Percentiles rank a stretch among this genome's conserved stretches.
These are phyloP conservation scores for Tulasnella sp. DNA, from an alignment of 768 basidiomycete genomes.

Conservation along the genomic window DNA sequence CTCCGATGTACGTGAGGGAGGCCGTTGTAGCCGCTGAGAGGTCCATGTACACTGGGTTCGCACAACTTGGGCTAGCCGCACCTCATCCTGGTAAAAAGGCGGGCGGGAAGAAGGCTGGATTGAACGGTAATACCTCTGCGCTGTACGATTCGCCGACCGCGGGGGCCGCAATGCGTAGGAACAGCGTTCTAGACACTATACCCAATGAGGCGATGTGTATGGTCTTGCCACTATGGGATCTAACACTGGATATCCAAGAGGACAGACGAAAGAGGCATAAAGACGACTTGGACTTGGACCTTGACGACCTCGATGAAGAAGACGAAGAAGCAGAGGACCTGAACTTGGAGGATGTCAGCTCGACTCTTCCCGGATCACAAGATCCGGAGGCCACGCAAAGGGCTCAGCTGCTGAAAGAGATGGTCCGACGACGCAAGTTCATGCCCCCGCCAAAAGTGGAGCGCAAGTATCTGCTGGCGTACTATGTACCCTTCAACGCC, in stretches of 20 bases:
- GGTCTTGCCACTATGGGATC: slow-evolving; percentile 68
- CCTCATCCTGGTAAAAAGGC: background rate
- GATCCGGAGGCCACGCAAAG: slow-evolving; percentile 1
- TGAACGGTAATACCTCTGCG: background rate
- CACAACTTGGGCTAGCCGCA: slow-evolving; percentile 2
- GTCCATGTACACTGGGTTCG: slow-evolving; percentile 11
- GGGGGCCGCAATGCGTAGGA: background rate
- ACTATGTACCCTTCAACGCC: slow-evolving; percentile 51
- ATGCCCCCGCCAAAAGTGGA: slow-evolving; percentile 33
- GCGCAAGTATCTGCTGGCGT: slow-evolving; percentile 65
- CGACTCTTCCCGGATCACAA: background rate
- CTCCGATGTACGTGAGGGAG: slow-evolving; percentile 54
- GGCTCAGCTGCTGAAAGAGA: background rate
- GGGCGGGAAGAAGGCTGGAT: background rate
- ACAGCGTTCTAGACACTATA: slow-evolving; percentile 43
- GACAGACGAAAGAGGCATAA: slow-evolving; percentile 18
- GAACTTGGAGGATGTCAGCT: background rate
- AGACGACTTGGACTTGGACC: slow-evolving; percentile 21
- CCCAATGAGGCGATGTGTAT: slow-evolving; percentile 65
- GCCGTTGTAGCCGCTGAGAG: slow-evolving; percentile 20
- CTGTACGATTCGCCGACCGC: background rate
- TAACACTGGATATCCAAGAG: slow-evolving; percentile 6
- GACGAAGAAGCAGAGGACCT: slow-evolving; percentile 8
- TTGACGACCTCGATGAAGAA: slow-evolving; percentile 11
- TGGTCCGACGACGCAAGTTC: background rate